A percentile compares a stretch with the other conserved stretches of the same genome.
phyloP scores from a whole-genome alignment of 345 rosid species.

The Gossypium longicalyx region DNA sequence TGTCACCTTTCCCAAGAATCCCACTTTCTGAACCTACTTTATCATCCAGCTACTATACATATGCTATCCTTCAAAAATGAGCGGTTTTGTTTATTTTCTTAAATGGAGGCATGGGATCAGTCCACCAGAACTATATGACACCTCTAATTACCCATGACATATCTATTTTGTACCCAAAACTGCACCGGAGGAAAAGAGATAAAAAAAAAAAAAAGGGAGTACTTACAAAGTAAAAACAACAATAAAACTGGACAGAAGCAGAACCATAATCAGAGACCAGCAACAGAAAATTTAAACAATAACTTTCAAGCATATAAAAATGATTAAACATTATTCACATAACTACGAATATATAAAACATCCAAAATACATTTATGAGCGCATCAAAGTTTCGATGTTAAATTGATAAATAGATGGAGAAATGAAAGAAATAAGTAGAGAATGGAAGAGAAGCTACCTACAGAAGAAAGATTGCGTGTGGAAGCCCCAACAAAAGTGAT shows the following conservation, averaged over 20 bases:
- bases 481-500: conserved; percentile 26
- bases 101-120: neutral
- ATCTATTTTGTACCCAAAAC: neutral
- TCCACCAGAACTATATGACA: neutral
- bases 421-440: neutral
- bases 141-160: too few relatives aligned
- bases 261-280: neutral
- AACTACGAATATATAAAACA: neutral
- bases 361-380: neutral
- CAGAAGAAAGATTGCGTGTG: conserved; percentile 34
- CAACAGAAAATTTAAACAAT: neutral
- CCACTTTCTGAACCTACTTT: neutral
- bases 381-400: neutral
- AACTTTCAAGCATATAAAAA: neutral
- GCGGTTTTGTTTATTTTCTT: neutral
- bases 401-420: neutral
- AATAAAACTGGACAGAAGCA: neutral
- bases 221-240: too few relatives aligned
- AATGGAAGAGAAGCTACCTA: conserved; percentile 30
- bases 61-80: neutral
- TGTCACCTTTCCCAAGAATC: neutral
- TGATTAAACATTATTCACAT: neutral
- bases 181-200: neutral
- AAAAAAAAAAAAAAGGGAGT: neutral
- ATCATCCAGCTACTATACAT: neutral